Evolutionary conservation across 768 basidiomycete genomes (phyloP).

Genomic region (Austroboletus eburneus): DNA sequence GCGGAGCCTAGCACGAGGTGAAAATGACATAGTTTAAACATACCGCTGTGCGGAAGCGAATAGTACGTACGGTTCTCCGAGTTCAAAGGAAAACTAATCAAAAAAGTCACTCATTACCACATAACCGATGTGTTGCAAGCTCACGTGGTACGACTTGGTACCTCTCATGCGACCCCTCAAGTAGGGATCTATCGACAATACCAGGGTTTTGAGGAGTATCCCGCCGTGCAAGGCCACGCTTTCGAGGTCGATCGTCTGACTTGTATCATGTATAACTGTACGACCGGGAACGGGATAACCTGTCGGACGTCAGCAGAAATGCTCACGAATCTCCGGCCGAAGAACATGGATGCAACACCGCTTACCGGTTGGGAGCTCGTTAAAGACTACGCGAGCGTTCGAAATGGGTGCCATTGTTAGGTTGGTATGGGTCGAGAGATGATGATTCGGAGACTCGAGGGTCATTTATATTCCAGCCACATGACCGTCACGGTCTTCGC

Average conservation of each 20-base stretch:
- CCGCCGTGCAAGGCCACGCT: constrained; percentile 41
- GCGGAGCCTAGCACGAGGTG: constrained; percentile 1
- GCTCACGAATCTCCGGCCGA: too few relatives aligned
- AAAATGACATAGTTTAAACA: not conserved
- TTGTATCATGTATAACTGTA: constrained; percentile 43
- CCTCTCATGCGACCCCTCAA: constrained; percentile 40
- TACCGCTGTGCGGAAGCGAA: not conserved
- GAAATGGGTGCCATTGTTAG: constrained; percentile 13
- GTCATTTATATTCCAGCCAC: not conserved
- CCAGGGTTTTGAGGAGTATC: constrained; percentile 47
- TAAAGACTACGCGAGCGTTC: constrained; percentile 38
- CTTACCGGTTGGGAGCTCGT: constrained; percentile 28
- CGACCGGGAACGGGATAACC: constrained; percentile 41
- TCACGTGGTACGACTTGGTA: constrained; percentile 11
- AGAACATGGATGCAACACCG: not conserved
- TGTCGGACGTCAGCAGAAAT: not conserved
- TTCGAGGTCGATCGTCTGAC: constrained; percentile 47
- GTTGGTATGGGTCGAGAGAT: not conserved
- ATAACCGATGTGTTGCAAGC: not conserved
- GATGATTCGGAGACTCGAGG: too few relatives aligned
- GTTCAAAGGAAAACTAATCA: constrained; percentile 6
- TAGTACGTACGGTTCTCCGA: constrained; percentile 14
- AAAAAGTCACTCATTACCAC: not conserved
- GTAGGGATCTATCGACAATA: constrained; percentile 46
- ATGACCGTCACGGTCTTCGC: too few relatives aligned